phyloP scores from a whole-genome alignment of 2,329 filamentous ascomycete species.

The Aspergillus sclerotialis region DNA sequence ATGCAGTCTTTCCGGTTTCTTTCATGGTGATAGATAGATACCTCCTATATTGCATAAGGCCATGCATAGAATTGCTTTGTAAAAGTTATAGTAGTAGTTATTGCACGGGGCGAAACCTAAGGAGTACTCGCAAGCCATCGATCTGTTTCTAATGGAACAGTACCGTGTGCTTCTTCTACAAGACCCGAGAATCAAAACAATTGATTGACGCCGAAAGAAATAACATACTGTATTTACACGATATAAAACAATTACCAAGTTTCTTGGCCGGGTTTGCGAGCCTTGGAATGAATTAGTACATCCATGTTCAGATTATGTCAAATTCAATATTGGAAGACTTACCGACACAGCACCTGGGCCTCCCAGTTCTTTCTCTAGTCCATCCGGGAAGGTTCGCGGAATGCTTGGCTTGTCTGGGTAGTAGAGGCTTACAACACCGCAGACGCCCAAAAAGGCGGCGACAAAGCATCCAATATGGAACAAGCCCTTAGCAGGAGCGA shows the following conservation, averaged over 20 bases:
- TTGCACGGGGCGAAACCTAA: no score
- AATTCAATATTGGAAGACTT: constrained; percentile 30
- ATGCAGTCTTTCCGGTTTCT: no score
- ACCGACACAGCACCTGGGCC: constrained; percentile 61
- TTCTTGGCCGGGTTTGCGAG: constrained; percentile 32
- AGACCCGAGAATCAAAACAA: constrained; percentile 6
- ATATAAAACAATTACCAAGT: constrained; percentile 27
- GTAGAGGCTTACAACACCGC: constrained; percentile 59
- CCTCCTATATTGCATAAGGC: no score
- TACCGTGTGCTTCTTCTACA: no score
- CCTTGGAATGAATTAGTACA: constrained; percentile 20
- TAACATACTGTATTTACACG: constrained; percentile 36
- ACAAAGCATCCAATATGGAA: constrained; percentile 64
- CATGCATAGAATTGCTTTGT: no score
- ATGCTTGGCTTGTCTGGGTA: constrained; percentile 67
- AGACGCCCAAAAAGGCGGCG: constrained; percentile 54
- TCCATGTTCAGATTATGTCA: neutral
- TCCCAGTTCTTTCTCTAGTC: constrained; percentile 68
- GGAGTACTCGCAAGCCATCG: no score
- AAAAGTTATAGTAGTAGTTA: no score
- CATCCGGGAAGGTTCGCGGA: constrained; percentile 62
- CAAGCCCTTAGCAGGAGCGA: constrained; percentile 62
- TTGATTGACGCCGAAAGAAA: constrained; percentile 25
- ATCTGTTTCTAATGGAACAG: no score
- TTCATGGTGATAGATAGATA: no score